Base-by-base conservation (phyloP, 2,329 filamentous ascomycete species). In the Sporothrix protearum region DNA sequence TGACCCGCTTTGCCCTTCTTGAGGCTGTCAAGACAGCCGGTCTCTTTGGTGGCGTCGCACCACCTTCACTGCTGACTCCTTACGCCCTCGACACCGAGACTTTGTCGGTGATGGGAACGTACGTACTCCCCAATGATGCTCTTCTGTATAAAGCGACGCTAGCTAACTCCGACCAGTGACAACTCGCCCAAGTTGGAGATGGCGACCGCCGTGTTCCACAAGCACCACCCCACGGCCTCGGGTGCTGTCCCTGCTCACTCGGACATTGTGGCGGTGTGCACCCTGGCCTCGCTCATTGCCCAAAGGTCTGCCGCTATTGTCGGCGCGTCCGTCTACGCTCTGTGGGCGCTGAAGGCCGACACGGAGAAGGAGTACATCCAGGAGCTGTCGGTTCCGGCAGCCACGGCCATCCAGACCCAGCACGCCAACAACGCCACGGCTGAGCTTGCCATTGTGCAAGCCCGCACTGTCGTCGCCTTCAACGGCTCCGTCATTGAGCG, bases 401-500 rank as follows among this genome's bases (percentile, higher is more conserved):
- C 39, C 19, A 19, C 16, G 14, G 42, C 10, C 14, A 12, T 25
- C 33, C 53, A 47, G 19, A 19, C 36, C 19, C 19, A 69, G 4
- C 76, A 76, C 42, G 82, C 83, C 30, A 81, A 84, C 0, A 85
- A 87, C 72, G 82, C 83, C 6, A 85, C 86, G 74, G 81, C 81
- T 1, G 79, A 82, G 57, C 77, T 85, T 8, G 77, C 78, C 33
- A 73, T 78, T 7, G 70, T 75, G 45, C 80, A 81, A 71, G 51
- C 67, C 12, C 80, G 82, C 71, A 89, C 87, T 2, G 85, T 87
- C 1, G 87, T 95, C n/a, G 91, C 91, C 3, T 94, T 91, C 80
- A 94, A 93, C 77, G 92, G 92, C 59, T 91, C 89, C 36, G 91
- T 95, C 67, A 89, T 94, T 68, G 91, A 94, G 80, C 89, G 90